Conservation (phyloP, 768 basidiomycete species). For the Kondoa malvinella region DNA sequence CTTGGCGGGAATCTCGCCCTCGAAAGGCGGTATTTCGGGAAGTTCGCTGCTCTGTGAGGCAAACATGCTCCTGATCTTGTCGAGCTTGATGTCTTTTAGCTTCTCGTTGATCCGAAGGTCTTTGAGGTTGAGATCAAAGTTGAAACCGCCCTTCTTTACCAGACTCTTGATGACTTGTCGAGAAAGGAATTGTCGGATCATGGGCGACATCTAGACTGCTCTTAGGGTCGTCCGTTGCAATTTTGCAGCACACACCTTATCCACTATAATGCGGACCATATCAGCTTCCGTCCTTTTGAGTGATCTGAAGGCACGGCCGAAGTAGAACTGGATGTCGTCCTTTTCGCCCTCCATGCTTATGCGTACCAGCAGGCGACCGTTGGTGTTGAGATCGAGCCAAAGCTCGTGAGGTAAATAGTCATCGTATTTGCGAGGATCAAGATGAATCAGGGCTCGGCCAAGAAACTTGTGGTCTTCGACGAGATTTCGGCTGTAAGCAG, state of each 20-base stretch:
- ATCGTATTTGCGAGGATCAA: constrained; percentile 72
- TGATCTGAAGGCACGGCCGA: constrained; percentile 77
- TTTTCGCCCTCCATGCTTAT: constrained; percentile 98
- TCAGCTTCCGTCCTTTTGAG: constrained; percentile 84
- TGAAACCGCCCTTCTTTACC: constrained; percentile 41
- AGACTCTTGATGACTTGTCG: constrained; percentile 57
- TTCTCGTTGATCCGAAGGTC: constrained; percentile 32
- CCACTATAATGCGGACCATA: constrained; percentile 89
- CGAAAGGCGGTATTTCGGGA: constrained; percentile 56
- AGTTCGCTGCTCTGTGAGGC: constrained; percentile 37
- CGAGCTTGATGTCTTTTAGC: constrained; percentile 48
- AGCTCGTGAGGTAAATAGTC: constrained; percentile 81
- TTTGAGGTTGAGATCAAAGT: constrained; percentile 20
- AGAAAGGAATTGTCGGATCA: constrained; percentile 74
- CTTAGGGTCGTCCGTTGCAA: background rate
- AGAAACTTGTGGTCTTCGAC: constrained; percentile 52
- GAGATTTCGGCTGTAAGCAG: constrained; percentile 72
- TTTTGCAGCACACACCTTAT: constrained; percentile 50
- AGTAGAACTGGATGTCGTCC: constrained; percentile 93
- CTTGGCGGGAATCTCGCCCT: constrained; percentile 55
- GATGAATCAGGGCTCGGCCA: constrained; percentile 75
- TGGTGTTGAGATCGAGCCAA: constrained; percentile 49
- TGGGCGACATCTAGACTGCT: constrained; percentile 63
- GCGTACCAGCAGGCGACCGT: constrained; percentile 66
- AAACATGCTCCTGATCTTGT: constrained; percentile 37